Evolutionary conservation across 192 early-diverging fungal genomes (phyloP).

Genomic region (Gaertneriomyces semiglobifer): DNA sequence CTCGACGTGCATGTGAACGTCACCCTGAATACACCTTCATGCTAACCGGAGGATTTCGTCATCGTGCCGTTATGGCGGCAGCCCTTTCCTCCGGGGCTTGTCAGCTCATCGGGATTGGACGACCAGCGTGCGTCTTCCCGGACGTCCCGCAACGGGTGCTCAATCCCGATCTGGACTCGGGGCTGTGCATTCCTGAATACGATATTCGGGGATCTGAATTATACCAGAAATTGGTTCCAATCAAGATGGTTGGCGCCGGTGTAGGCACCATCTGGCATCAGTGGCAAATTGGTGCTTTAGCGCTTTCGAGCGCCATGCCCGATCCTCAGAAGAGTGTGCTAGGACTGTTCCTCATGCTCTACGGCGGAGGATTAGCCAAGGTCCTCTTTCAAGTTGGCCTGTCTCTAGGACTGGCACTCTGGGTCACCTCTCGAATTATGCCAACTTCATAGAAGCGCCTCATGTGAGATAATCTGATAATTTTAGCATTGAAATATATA

Average conservation of each 20-base stretch:
- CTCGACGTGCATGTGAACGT: not conserved
- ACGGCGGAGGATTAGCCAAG: too few relatives aligned
- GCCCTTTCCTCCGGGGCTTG: not conserved
- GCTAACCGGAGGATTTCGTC: not conserved
- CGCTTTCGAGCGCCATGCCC: not conserved
- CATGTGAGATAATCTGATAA: too few relatives aligned
- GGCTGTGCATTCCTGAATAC: not conserved
- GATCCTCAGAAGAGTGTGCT: too few relatives aligned
- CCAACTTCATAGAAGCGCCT: too few relatives aligned
- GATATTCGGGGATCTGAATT: not conserved
- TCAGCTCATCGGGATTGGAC: not conserved
- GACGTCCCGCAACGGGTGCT: not conserved
- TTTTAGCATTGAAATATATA: too few relatives aligned
- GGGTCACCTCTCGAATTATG: too few relatives aligned
- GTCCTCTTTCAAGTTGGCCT: too few relatives aligned
- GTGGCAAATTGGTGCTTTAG: not conserved
- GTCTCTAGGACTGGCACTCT: too few relatives aligned
- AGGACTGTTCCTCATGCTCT: too few relatives aligned
- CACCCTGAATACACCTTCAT: conserved; percentile 1
- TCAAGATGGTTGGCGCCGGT: not conserved
- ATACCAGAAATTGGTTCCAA: not conserved
- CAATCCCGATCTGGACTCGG: not conserved
- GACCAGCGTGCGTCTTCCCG: not conserved
- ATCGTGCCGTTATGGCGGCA: not conserved
- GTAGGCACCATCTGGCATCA: not conserved